A percentile compares a stretch with the other conserved stretches of the same genome.
These are phyloP conservation scores for Cladosporium oxysporum DNA, from an alignment of 2,329 filamentous ascomycete genomes.

Conservation along the genomic window DNA sequence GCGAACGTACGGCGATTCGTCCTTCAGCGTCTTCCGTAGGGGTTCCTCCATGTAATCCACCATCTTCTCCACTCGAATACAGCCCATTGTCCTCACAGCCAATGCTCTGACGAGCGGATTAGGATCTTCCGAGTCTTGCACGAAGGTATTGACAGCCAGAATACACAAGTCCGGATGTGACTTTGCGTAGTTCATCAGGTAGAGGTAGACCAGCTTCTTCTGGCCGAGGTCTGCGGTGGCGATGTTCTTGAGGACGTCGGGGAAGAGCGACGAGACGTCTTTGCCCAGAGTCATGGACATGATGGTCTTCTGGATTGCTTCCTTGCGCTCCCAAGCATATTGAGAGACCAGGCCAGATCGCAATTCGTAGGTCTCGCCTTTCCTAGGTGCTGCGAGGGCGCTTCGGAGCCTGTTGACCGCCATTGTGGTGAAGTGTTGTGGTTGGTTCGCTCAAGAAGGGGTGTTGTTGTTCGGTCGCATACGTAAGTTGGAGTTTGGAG, in stretches of 20 bases:
- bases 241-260: slow-evolving; percentile 98
- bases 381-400: slow-evolving; percentile 88
- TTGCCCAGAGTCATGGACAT: slow-evolving; percentile 99
- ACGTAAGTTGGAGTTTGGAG: slow-evolving; percentile 15
- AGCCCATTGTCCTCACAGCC: slow-evolving; percentile 97
- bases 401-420: slow-evolving; percentile 95
- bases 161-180: slow-evolving; percentile 98
- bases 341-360: slow-evolving; percentile 93
- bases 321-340: slow-evolving; percentile 98
- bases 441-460: not conserved
- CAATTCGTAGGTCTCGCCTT: slow-evolving; percentile 97
- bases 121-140: slow-evolving; percentile 97
- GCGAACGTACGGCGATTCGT: slow-evolving; percentile 96
- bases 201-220: slow-evolving; percentile 99
- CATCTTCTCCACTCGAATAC: slow-evolving; percentile 98
- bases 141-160: slow-evolving; percentile 97
- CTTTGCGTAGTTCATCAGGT: slow-evolving; percentile 99
- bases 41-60: slow-evolving; percentile 99
- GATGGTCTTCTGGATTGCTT: slow-evolving; percentile 99
- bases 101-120: slow-evolving; percentile 94
- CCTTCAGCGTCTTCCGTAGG: slow-evolving; percentile 88
- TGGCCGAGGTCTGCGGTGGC: slow-evolving; percentile 92
- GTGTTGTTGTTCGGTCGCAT: slow-evolving; percentile 19
- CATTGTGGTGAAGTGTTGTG: slow-evolving; percentile 55
- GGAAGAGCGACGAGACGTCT: slow-evolving; percentile 95